Evolutionary conservation across 768 basidiomycete genomes (phyloP).

Genomic region (Coprinopsis sp.): DNA sequence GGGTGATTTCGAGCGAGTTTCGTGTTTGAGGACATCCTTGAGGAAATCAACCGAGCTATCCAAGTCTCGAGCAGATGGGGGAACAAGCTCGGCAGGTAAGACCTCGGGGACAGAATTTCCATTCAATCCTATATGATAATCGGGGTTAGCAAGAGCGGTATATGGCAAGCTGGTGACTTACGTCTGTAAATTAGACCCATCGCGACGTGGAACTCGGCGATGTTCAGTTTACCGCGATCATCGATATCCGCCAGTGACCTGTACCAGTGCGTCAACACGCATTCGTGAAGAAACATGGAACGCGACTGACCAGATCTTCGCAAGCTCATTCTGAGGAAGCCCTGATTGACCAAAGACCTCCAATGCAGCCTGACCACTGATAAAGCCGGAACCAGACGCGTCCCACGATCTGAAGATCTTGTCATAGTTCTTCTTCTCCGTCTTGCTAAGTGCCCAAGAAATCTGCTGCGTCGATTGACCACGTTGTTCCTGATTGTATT

Average conservation of each 20-base stretch:
- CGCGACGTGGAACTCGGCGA: conserved; percentile 96
- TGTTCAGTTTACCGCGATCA: conserved; percentile 91
- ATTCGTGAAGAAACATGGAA: conserved; percentile 26
- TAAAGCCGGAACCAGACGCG: conserved; percentile 71
- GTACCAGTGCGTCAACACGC: conserved; percentile 2
- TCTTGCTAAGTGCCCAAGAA: conserved; percentile 81
- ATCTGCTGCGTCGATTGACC: conserved; percentile 64
- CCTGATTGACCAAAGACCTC: conserved; percentile 96
- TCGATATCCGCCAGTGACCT: conserved; percentile 93
- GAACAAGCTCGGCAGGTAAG: conserved; percentile 85
- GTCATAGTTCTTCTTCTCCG: conserved; percentile 96
- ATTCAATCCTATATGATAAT: conserved; percentile 62
- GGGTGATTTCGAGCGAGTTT: conserved; percentile 70
- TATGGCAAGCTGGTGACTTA: conserved; percentile 49
- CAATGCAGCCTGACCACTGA: conserved; percentile 75
- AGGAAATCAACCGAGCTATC: conserved; percentile 86
- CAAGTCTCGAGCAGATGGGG: conserved; percentile 87
- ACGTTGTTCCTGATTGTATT: conserved; percentile 72
- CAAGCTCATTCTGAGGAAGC: conserved; percentile 82
- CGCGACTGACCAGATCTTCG: conserved; percentile 75
- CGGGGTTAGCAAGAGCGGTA: conserved; percentile 4
- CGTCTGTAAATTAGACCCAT: conserved; percentile 98
- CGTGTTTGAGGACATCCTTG: conserved; percentile 82
- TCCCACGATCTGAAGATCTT: conserved; percentile 99
- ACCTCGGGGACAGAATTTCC: conserved; percentile 86